Evolutionary conservation across 2,329 filamentous ascomycete genomes (phyloP).

Genomic region (Fusarium sp.): DNA sequence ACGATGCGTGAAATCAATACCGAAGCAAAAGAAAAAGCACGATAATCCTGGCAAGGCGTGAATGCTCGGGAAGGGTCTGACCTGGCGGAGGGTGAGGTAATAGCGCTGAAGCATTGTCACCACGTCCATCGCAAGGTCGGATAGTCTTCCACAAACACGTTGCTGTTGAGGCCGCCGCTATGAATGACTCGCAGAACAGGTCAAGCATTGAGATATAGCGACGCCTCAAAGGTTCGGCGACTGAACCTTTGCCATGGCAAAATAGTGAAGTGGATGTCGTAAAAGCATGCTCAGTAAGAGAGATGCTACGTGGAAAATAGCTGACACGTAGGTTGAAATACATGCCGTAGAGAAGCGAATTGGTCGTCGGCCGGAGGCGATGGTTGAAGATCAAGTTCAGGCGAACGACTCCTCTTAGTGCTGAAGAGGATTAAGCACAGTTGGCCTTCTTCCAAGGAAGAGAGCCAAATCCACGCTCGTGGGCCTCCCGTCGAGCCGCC

Average conservation of each 20-base stretch:
- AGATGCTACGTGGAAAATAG: conserved; percentile 25
- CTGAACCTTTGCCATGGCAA: background rate
- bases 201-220: background rate
- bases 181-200: background rate
- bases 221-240: conserved; percentile 2
- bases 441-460: conserved; percentile 49
- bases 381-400: conserved; percentile 48
- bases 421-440: conserved; percentile 40
- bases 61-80: conserved; percentile 9
- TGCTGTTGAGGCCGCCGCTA: conserved; percentile 50
- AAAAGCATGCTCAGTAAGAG: conserved; percentile 6
- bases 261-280: conserved; percentile 31
- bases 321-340: conserved; percentile 54
- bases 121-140: conserved; percentile 40
- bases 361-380: conserved; percentile 15
- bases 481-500: conserved; percentile 68
- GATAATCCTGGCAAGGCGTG: conserved; percentile 12
- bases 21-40: conserved; percentile 28
- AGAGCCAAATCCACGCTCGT: conserved; percentile 69
- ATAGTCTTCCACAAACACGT: conserved; percentile 51
- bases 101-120: conserved; percentile 68
- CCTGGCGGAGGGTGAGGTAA: conserved; percentile 41
- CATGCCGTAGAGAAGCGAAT: conserved; percentile 29
- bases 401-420: conserved; percentile 2
- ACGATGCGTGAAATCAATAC: conserved; percentile 37